Percentiles rank a stretch among this genome's conserved stretches.
phyloP scores from a whole-genome alignment of 2,329 filamentous ascomycete species.

The Fusarium domesticum region DNA sequence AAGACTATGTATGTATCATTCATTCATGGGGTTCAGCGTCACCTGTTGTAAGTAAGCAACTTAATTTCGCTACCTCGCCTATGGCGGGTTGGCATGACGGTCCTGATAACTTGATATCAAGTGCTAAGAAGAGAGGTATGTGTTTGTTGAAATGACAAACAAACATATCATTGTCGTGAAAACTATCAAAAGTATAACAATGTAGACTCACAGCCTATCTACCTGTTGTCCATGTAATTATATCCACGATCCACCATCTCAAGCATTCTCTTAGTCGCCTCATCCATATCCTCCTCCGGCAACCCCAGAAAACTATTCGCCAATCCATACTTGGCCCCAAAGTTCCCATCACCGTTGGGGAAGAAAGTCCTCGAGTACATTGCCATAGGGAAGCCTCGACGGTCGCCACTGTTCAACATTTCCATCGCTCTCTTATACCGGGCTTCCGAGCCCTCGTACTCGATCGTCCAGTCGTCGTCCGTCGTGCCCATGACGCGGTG shows the following conservation, averaged over 20 bases:
- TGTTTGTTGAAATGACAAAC: not conserved
- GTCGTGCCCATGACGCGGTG: slow-evolving; percentile 56
- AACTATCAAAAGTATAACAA: not conserved
- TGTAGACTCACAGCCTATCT: not conserved
- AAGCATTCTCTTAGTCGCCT: slow-evolving; percentile 49
- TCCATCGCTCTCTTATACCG: slow-evolving; percentile 48
- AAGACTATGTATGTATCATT: not conserved
- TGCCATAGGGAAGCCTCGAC: slow-evolving; percentile 43
- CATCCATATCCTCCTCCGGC: slow-evolving; percentile 57
- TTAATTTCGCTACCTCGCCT: too few relatives aligned
- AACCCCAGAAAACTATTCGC: slow-evolving; percentile 55
- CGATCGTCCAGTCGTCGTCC: slow-evolving; percentile 51
- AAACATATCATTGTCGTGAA: not conserved
- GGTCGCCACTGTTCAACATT: slow-evolving; percentile 40
- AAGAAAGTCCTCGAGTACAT: slow-evolving; percentile 58
- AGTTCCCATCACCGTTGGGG: slow-evolving; percentile 40
- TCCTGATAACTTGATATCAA: too few relatives aligned
- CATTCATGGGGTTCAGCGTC: too few relatives aligned
- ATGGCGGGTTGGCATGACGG: too few relatives aligned
- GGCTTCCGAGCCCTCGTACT: slow-evolving; percentile 43
- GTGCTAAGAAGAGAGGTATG: too few relatives aligned
- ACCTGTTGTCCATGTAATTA: slow-evolving; percentile 21
- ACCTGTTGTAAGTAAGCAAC: too few relatives aligned
- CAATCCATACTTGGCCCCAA: slow-evolving; percentile 36
- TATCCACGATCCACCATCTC: slow-evolving; percentile 34